phyloP scores from a whole-genome alignment of 495 filamentous ascomycete genomes.

The Cryomyces antarcticus region DNA sequence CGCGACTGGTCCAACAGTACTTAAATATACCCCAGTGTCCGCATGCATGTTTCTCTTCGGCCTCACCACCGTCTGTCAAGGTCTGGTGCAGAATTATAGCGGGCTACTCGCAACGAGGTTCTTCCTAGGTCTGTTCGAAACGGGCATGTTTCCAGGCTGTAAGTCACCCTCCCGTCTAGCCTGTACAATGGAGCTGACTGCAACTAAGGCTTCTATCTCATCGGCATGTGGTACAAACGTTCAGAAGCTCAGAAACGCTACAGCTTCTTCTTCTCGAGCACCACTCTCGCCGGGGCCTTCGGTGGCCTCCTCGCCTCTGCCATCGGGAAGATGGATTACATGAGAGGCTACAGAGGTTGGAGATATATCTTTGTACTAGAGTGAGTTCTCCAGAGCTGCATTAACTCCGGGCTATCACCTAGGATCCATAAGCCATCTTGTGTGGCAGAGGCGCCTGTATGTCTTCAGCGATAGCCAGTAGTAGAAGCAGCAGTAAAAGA shows the following conservation, averaged over 20 bases:
- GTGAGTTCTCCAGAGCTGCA: no score
- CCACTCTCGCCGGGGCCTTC: constrained; percentile 30
- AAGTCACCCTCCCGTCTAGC: constrained; percentile 4
- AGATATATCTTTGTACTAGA: constrained; percentile 44
- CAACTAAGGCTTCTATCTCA: constrained; percentile 39
- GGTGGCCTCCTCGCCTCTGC: constrained; percentile 24
- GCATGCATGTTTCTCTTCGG: constrained; percentile 73
- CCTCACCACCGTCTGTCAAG: constrained; percentile 54
- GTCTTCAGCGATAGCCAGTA: no score
- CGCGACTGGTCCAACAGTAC: constrained; percentile 17
- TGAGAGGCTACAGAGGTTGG: constrained; percentile 61
- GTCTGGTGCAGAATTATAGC: constrained; percentile 54
- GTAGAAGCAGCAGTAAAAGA: no score
- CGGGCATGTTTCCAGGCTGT: constrained; percentile 68
- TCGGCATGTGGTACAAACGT: constrained; percentile 75
- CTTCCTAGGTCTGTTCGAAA: constrained; percentile 74
- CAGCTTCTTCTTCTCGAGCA: constrained; percentile 73
- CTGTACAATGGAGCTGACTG: constrained; percentile 11
- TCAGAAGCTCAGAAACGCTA: constrained; percentile 75
- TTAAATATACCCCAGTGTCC: constrained; percentile 12
- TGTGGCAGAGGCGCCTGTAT: no score
- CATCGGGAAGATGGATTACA: constrained; percentile 60
- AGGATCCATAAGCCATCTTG: no score
- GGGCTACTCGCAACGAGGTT: constrained; percentile 61
- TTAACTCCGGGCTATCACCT: no score